Evolutionary conservation across 805 yeast genomes (phyloP).

Genomic region (Isabelozyma pseudorhagii): DNA sequence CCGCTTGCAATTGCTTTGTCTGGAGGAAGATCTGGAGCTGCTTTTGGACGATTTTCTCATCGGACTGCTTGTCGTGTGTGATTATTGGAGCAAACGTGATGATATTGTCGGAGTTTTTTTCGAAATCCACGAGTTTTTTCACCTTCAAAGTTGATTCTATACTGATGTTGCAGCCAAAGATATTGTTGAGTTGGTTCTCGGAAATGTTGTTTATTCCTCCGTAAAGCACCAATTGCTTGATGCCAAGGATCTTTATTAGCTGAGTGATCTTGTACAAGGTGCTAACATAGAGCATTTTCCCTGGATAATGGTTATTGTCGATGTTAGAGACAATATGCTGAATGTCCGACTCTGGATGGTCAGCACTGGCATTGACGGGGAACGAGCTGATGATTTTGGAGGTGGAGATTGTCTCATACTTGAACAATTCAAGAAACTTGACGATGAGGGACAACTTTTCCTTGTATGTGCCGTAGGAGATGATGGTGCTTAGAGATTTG

Average conservation of each 20-base stretch:
- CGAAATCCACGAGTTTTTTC: slow-evolving; percentile 3
- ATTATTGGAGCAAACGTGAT: slow-evolving; percentile 1
- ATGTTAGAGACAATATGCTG: slow-evolving; percentile 7
- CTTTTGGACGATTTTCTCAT: neutral
- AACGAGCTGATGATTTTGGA: slow-evolving; percentile 3
- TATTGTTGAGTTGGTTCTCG: slow-evolving; percentile 4
- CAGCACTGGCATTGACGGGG: neutral
- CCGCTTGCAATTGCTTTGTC: slow-evolving; percentile 2
- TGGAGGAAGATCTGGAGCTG: slow-evolving; percentile 2
- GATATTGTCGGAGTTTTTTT: neutral
- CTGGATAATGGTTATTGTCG: slow-evolving; percentile 9
- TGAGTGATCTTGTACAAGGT: slow-evolving; percentile 11
- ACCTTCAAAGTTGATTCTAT: neutral
- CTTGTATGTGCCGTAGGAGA: slow-evolving; percentile 26
- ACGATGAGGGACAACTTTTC: slow-evolving; percentile 22
- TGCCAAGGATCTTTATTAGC: slow-evolving; percentile 8
- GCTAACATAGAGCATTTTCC: slow-evolving; percentile 13
- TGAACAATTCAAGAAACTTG: slow-evolving; percentile 14
- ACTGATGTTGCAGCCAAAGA: slow-evolving; percentile 5
- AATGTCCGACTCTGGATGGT: slow-evolving; percentile 3
- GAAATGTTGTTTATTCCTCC: slow-evolving; percentile 15
- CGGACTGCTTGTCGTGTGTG: neutral
- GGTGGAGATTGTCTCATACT: slow-evolving; percentile 3
- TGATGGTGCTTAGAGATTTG: slow-evolving; percentile 17
- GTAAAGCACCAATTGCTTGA: slow-evolving; percentile 11